phyloP scores from a whole-genome alignment of 192 early-diverging fungal genomes.

The Irineochytrium annulatum region DNA sequence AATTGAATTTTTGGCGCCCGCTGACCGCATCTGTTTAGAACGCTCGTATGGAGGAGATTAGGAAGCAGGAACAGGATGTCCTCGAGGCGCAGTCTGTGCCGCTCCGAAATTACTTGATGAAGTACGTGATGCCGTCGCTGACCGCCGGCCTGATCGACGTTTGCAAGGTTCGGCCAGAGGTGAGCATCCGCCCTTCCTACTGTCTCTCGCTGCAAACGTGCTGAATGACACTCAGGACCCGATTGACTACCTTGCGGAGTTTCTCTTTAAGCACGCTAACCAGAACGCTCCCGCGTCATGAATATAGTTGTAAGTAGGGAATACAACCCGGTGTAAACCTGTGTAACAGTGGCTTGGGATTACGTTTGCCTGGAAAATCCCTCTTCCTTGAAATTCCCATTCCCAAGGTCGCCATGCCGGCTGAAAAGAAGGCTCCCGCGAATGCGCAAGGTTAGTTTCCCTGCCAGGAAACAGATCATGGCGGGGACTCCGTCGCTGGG shows the following conservation, averaged over 20 bases:
- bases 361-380: no score
- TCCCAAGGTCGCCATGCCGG: no score
- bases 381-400: no score
- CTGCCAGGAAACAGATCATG: no score
- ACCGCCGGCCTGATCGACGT: constrained; percentile 62
- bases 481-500: not conserved
- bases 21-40: constrained; percentile 24
- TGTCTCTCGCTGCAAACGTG: not conserved
- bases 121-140: constrained; percentile 58
- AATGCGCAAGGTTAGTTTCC: no score
- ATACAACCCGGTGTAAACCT: no score
- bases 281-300: no score
- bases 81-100: constrained; percentile 58
- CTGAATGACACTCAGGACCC: constrained; percentile 36
- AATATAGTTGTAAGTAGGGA: no score
- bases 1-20: not conserved
- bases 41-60: constrained; percentile 51
- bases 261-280: constrained; percentile 50
- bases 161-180: constrained; percentile 58
- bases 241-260: constrained; percentile 58
- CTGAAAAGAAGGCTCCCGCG: no score
- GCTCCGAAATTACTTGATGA: constrained; percentile 58
- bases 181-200: constrained; percentile 6
- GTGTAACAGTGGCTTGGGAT: no score
- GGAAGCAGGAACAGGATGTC: constrained; percentile 61